Conservation (phyloP, 805 yeast species). For the Kluyveromyces starmeri region DNA sequence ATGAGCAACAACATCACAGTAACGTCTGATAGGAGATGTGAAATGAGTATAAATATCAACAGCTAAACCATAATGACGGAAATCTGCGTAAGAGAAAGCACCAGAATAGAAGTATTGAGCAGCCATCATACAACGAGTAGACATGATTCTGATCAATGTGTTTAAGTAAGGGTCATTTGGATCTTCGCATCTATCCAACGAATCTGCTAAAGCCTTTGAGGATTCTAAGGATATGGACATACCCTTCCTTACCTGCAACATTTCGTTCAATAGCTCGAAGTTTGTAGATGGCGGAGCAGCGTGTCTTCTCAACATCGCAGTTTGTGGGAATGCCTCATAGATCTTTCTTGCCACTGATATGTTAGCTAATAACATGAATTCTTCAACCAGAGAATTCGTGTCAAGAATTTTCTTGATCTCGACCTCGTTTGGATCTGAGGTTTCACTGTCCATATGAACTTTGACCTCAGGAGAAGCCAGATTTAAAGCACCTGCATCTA, state of each 20-base stretch:
- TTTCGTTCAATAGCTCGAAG: constrained; percentile 82
- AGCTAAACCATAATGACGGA: constrained; percentile 94
- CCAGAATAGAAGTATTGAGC: constrained; percentile 97
- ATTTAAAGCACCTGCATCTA: constrained; percentile 93
- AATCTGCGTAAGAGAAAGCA: constrained; percentile 79
- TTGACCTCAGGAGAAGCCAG: constrained; percentile 97
- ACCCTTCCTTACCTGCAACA: constrained; percentile 72
- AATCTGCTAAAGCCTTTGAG: constrained; percentile 87
- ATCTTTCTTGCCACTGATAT: constrained; percentile 92
- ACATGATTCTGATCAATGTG: constrained; percentile 89
- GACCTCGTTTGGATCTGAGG: constrained; percentile 93
- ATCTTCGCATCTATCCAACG: constrained; percentile 82
- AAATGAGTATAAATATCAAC: constrained; percentile 96
- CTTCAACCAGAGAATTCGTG: constrained; percentile 94
- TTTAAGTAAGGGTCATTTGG: constrained; percentile 82
- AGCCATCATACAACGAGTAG: constrained; percentile 98
- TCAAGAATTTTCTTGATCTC: constrained; percentile 82
- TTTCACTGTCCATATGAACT: constrained; percentile 93
- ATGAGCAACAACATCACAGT: constrained; percentile 96
- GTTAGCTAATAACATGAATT: constrained; percentile 95
- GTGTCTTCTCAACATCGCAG: constrained; percentile 97
- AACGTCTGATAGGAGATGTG: constrained; percentile 96
- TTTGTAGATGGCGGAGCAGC: constrained; percentile 95
- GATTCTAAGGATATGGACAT: constrained; percentile 71
- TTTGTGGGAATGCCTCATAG: constrained; percentile 89